Base-by-base conservation (phyloP, 2,329 filamentous ascomycete species). In the Hypoxylon sp. region DNA sequence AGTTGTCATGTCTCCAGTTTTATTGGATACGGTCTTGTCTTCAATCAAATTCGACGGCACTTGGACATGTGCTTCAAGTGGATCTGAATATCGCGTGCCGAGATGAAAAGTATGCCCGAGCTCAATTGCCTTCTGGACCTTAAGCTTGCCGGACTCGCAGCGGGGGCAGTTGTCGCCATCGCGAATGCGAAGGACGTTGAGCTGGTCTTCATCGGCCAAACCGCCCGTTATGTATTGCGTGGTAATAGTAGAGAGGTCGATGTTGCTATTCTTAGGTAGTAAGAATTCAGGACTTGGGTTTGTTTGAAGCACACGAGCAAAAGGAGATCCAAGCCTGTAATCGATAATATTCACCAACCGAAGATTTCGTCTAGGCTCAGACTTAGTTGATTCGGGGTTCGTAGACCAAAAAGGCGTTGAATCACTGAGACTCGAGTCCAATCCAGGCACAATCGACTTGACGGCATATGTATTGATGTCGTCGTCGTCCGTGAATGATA, bases 91-190 rank as follows among this genome's bases (percentile, higher is more conserved):
- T 31, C 95, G 89, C 1, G 93, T 95, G 10, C 95, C 95, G 1
- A 99, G 89, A 79, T 97, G 91, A 81, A 99, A 99, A 0, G 96
- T 98, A 80, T 99, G 96, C 0, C 94, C 96, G 14, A 98, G 86
- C 81, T 99, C 96, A 55, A 98, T 91, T 6, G 94, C 93, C 69
- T 88, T 90, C 64, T 91, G 86, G 2, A 92, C 84, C 48, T 84
- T 84, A 22, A 98, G 83, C 1, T 79, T 82, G 0, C 92, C 92
- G 0, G 83, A 75, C 0, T 81, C 76, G 77, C 96, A 99, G 42
- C 85, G 84, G 0, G 92, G 89, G 75, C 96, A 99, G 10, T 80
- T 74, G 75, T 97, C 93, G 11, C 92, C 92, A 48, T 89, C 81
- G 53, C 83, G 83, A 17, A 91, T 87, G 64, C 88, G 87, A 6